These are phyloP conservation scores for Cystobasidiaceae sp. DNA, from an alignment of 1,284 basidiomycete genomes.

Conservation along the genomic window DNA sequence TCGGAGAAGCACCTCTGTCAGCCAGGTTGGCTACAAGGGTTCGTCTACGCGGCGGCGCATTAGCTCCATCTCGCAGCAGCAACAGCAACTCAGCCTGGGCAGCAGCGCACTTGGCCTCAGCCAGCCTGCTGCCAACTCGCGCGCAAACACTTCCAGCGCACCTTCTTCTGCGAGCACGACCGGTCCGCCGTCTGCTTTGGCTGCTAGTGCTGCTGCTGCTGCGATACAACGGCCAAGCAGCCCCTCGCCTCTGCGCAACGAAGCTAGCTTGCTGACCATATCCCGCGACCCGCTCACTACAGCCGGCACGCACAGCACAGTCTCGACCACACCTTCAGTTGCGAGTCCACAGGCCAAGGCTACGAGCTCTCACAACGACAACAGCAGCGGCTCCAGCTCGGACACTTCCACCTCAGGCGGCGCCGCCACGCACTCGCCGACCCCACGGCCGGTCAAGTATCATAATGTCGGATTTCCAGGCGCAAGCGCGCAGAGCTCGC, in stretches of 20 bases:
- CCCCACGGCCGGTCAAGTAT: not conserved
- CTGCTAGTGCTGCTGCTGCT: not conserved
- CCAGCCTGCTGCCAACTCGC: not conserved
- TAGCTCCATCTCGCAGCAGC: slow-evolving; percentile 18
- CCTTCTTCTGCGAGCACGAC: not conserved
- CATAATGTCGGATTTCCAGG: not conserved
- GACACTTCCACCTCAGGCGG: not conserved
- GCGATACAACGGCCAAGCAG: not conserved
- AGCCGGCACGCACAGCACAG: not conserved
- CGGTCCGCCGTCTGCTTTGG: not conserved
- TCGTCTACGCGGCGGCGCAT: slow-evolving; percentile 8
- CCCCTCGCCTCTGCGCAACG: slow-evolving; percentile 14
- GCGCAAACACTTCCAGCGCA: not conserved
- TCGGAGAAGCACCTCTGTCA: slow-evolving; percentile 1
- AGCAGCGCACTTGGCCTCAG: not conserved
- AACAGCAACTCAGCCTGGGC: not conserved
- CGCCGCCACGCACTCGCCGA: not conserved
- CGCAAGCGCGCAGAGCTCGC: not conserved
- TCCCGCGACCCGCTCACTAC: not conserved
- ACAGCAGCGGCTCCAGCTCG: not conserved
- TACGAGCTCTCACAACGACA: not conserved
- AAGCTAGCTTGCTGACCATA: slow-evolving; percentile 21
- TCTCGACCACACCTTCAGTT: not conserved
- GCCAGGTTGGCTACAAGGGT: slow-evolving; percentile 7
- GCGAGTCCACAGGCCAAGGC: not conserved